Evolutionary conservation across 208 protist species (phyloP).

Genomic region (Angomonas deanei): DNA sequence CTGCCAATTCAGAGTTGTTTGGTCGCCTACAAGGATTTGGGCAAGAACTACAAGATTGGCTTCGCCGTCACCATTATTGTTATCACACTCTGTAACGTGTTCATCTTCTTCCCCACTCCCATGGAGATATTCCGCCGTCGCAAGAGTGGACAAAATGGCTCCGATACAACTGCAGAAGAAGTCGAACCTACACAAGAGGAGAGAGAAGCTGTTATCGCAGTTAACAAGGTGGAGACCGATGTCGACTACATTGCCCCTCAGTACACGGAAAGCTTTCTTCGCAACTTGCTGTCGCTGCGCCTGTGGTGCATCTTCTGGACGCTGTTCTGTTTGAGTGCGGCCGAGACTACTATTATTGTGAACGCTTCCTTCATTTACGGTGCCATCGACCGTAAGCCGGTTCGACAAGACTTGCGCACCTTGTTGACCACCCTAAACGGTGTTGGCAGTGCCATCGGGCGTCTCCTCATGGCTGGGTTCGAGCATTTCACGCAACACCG

Average conservation of each 20-base stretch:
- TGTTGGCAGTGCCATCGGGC: constrained; percentile 26
- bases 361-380: constrained; percentile 18
- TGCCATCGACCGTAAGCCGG: constrained; percentile 8
- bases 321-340: constrained; percentile 9
- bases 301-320: constrained; percentile 13
- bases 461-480: constrained; percentile 21
- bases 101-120: constrained; percentile 14
- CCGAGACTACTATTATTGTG: constrained; percentile 14
- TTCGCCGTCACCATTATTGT: constrained; percentile 16
- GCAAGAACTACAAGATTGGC: not conserved
- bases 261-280: constrained; percentile 17
- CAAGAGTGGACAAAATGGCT: too few species aligned
- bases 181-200: not conserved
- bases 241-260: constrained; percentile 30
- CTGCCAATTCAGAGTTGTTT: not conserved
- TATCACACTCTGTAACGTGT: not conserved
- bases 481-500: constrained; percentile 25
- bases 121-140: not conserved
- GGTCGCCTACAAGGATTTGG: constrained; percentile 9
- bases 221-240: not conserved
- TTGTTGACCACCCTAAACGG: constrained; percentile 25
- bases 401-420: constrained; percentile 7
- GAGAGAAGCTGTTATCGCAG: not conserved
- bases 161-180: not conserved
- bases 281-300: constrained; percentile 5